Evolutionary conservation across 2,329 filamentous ascomycete species (phyloP).

Genomic region (Curvularia sp.): DNA sequence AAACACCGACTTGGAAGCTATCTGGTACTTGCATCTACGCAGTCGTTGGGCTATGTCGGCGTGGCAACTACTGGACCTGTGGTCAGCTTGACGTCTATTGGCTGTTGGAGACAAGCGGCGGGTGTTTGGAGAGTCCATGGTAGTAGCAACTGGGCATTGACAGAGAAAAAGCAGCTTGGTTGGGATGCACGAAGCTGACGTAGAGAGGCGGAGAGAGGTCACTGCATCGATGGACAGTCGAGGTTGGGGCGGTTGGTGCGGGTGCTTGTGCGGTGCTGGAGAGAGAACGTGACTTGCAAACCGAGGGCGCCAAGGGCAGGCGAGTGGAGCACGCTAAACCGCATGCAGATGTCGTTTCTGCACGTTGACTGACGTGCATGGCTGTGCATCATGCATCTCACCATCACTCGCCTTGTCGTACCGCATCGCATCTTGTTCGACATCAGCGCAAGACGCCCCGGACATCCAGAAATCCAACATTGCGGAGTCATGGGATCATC

Average conservation of each 20-base stretch:
- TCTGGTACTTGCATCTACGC: too few species aligned
- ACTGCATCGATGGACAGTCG: not conserved
- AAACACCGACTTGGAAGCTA: too few species aligned
- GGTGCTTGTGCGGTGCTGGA: not conserved
- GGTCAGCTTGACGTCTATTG: too few species aligned
- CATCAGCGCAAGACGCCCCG: constrained; percentile 1
- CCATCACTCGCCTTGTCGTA: constrained; percentile 2
- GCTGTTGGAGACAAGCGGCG: too few species aligned
- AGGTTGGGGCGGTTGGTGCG: not conserved
- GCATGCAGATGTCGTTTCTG: constrained; percentile 11
- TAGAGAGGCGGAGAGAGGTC: not conserved
- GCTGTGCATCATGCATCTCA: constrained; percentile 7
- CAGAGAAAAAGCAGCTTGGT: constrained; percentile 5
- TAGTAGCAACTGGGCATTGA: not conserved
- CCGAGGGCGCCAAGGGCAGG: constrained; percentile 3
- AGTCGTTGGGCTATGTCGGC: too few species aligned
- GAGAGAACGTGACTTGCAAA: constrained; percentile 6
- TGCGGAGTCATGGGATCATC: constrained; percentile 1
- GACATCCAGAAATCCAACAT: not conserved
- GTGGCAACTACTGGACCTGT: too few species aligned
- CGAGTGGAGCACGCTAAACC: constrained; percentile 13
- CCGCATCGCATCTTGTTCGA: constrained; percentile 4
- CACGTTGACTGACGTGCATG: constrained; percentile 19
- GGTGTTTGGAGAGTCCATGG: too few species aligned
- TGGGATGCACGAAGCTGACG: not conserved